Evolutionary conservation across 1,284 basidiomycete genomes (phyloP).

Genomic region (Malassezia pachydermatis): DNA sequence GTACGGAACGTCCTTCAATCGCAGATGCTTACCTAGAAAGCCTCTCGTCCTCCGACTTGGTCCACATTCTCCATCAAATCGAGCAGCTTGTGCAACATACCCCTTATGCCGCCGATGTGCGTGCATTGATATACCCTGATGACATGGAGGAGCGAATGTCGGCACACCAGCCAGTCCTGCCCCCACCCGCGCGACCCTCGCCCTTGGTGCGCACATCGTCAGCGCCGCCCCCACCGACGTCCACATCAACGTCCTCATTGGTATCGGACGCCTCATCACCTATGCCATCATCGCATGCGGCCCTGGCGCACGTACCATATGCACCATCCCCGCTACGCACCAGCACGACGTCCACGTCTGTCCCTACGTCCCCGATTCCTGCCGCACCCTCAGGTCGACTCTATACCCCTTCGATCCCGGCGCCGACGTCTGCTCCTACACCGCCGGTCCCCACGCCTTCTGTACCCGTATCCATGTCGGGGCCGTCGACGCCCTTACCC

Average conservation of each 20-base stretch:
- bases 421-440: not conserved
- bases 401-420: constrained; percentile 19
- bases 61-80: constrained; percentile 7
- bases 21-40: constrained; percentile 13
- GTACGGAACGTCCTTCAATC: constrained; percentile 5
- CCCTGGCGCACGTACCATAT: no score
- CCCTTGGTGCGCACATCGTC: not conserved
- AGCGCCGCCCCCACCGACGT: not conserved
- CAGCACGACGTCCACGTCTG: not conserved
- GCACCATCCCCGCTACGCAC: not conserved
- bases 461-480: no score
- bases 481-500: no score
- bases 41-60: not conserved
- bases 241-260: not conserved
- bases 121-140: constrained; percentile 11
- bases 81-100: constrained; percentile 12
- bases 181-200: not conserved
- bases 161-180: not conserved
- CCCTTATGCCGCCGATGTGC: constrained; percentile 3
- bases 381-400: not conserved
- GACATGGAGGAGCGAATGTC: constrained; percentile 3
- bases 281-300: not conserved
- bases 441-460: not conserved
- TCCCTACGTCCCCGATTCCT: not conserved
- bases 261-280: not conserved